Conservation (phyloP, 306 rosid species). For the Cicer pinnatifidum region DNA sequence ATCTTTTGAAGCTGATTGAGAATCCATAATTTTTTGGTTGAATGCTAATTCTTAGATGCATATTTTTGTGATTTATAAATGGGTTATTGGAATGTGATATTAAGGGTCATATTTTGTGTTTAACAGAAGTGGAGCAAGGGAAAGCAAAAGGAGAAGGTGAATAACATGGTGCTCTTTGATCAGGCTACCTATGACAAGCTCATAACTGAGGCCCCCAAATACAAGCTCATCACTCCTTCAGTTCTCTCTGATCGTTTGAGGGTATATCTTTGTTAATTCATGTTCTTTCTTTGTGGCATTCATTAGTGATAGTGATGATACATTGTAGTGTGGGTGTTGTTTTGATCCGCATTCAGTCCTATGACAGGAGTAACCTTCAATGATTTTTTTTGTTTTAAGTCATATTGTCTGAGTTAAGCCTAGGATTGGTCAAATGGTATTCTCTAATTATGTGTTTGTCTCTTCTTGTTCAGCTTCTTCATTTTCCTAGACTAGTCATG, state of each 20-base stretch:
- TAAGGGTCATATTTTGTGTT: background rate
- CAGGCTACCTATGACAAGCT: constrained; percentile 67
- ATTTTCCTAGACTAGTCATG: background rate
- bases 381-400: background rate
- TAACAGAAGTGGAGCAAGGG: constrained; percentile 79
- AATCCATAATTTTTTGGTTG: too few species aligned
- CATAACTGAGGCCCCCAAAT: constrained; percentile 68
- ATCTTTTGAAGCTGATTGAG: too few species aligned
- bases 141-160: constrained; percentile 82
- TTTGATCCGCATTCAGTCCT: background rate
- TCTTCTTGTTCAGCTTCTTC: background rate
- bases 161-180: constrained; percentile 71
- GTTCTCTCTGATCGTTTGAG: constrained; percentile 67
- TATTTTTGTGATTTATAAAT: too few species aligned
- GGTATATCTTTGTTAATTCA: constrained; percentile 41
- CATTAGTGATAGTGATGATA: background rate
- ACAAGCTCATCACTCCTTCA: constrained; percentile 73
- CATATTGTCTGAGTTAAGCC: too few species aligned
- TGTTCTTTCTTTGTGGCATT: background rate
- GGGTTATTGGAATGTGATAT: background rate
- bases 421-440: background rate
- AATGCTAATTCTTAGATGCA: too few species aligned
- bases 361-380: background rate
- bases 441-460: background rate
- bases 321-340: background rate